Evolutionary conservation across 371 early-diverging fungal genomes (phyloP), one percentile per base, ranked within the genome.

Genomic region (Rhizomucor miehei): DNA sequence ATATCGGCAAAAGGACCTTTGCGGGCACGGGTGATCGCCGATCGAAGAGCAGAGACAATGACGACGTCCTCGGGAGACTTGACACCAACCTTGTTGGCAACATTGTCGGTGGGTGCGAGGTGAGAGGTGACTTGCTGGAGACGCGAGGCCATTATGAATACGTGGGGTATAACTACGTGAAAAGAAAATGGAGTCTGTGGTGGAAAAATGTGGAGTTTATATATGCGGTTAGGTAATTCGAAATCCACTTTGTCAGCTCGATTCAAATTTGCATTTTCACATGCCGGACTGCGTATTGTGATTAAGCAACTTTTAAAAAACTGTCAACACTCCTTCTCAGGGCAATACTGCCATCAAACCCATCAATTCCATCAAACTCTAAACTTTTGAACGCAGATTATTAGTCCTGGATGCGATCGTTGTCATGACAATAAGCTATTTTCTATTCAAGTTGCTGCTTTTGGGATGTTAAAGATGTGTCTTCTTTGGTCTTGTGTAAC

Each of bases 1-100:
- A 93, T 89, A 64, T 96, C 96, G 69, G 91, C 91, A 80, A 98
- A 94, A 41, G 84, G 90, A 66, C 99, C 99, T 81, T 91, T 93
- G 65, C 90, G 88, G 36, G 93, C 92, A 59, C 91, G 89, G 58
- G 91, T 89, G 57, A 97, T 85, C 49, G 98, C 89, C 20, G 97
- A 93, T 68, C 98, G 93, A 64, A 90, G 75, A 45, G 93, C 93
- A 62, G 82, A 70, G 55, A 93, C 91, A 59, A 93, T 88, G 54
- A 93, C 92, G 23, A 93, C 84, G 60, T 93, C 93, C 45, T 92
- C 90, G 51, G 89, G 89, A 36, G 80, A 84, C 78, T 91, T 87
- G 75, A 84, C 82, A 59, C 91, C 91, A 48, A 90, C 71, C 79
- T 82, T 81, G 71, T 81, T 75, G 58, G 76, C 75, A 52, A 73